These are phyloP conservation scores for Cupressus sempervirens DNA, from an alignment of 75 land plant genomes.

Conservation along the genomic window DNA sequence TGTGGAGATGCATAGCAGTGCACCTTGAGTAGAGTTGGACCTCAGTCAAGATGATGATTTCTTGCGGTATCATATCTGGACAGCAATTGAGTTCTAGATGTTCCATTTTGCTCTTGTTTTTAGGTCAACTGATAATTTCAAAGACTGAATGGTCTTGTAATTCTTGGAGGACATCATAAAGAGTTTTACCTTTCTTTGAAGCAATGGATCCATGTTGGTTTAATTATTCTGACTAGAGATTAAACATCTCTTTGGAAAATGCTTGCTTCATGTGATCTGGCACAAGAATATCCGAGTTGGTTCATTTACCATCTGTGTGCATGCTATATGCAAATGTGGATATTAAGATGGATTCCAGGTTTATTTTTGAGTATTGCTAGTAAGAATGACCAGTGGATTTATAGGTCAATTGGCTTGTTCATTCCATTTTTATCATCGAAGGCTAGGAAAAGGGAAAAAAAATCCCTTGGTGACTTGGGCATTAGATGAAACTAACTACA, in stretches of 20 bases:
- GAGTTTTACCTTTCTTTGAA: background rate
- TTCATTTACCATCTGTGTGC: background rate
- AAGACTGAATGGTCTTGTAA: background rate
- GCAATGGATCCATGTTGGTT: background rate
- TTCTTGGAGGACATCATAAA: background rate
- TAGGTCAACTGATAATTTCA: background rate
- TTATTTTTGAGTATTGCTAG: background rate
- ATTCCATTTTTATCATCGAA: background rate
- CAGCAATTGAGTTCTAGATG: background rate
- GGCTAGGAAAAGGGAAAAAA: background rate
- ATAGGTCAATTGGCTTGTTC: background rate
- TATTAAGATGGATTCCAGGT: background rate
- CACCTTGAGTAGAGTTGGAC: background rate
- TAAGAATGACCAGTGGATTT: background rate
- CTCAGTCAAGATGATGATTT: background rate
- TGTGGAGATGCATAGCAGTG: background rate
- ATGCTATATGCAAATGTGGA: background rate
- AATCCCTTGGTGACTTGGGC: background rate
- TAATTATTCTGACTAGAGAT: background rate
- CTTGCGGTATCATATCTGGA: background rate
- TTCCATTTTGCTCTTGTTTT: background rate
- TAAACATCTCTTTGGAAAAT: background rate
- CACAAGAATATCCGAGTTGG: background rate
- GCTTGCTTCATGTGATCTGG: background rate
- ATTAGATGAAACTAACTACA: background rate